Evolutionary conservation across 2,329 filamentous ascomycete genomes (phyloP).

Genomic region (Botrytis medusae): DNA sequence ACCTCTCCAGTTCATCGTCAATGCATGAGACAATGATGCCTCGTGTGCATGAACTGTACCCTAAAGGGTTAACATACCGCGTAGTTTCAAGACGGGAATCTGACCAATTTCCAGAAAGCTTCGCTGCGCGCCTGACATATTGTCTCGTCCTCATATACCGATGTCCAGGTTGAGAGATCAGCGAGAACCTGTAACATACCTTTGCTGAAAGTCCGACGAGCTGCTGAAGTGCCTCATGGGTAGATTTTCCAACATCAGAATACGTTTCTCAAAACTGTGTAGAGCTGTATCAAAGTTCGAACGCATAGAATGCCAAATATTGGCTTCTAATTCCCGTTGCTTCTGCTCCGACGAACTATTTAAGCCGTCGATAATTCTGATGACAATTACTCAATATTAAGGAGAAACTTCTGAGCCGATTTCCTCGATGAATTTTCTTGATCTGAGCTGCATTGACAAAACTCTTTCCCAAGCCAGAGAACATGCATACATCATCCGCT

Average conservation of each 20-base stretch:
- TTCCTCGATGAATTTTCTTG: neutral
- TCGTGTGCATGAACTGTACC: neutral
- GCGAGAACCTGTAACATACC: too few species aligned
- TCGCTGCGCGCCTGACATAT: neutral
- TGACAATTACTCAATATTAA: neutral
- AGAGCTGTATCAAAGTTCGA: neutral
- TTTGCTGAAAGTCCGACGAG: neutral
- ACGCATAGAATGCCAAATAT: neutral
- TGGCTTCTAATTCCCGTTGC: neutral
- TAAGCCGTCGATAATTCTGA: neutral
- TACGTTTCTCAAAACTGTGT: neutral
- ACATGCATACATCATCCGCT: neutral
- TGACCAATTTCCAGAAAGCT: neutral
- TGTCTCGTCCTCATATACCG: too few species aligned
- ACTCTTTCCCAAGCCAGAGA: neutral
- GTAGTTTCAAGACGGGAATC: neutral
- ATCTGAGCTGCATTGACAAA: neutral
- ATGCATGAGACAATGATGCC: too few species aligned
- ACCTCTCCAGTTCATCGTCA: too few species aligned
- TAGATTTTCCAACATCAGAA: neutral
- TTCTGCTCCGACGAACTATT: neutral
- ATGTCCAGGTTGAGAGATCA: too few species aligned
- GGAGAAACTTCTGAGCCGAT: neutral
- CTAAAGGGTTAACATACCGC: neutral
- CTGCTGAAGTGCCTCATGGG: neutral